Evolutionary conservation across 305 asterid genomes (phyloP), one percentile per base, ranked within the genome.

Genomic region (Caryopteris hybrid): DNA sequence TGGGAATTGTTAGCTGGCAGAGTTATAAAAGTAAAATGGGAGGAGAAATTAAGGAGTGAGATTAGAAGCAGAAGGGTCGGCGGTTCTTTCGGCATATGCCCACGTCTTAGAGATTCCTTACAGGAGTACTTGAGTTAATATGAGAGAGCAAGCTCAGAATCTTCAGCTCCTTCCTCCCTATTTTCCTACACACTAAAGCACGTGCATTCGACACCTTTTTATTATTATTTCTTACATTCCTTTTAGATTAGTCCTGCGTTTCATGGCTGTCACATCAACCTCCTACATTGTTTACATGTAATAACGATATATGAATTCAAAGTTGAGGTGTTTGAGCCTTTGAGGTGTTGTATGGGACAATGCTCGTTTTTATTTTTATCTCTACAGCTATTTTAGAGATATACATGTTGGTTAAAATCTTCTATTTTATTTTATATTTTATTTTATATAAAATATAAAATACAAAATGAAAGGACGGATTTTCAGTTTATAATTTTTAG

Each of bases 1-100:
- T 80, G 84, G 88, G 87, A 83, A 85, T 86, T 78, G 86, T 79
- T 84, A 84, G 96, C 88, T 91, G 95, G 85, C 87, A 81, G 77
- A 58, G 66, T 14, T 52, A 72, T 25, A 4, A 27, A 52, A 73
- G 50, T 68, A 74, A 72, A 56, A 52, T 51, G 42, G 58, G 62
- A 18, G 23, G 23, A 16, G 57, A 42, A 33, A 29, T 55, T 13
- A 63, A 41, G 36, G 3, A 47, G 22, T 27, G 65, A 21, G 66
- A 20, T 39, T 13, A 78, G 27, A 61, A 33, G 98, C 96, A 77
- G 48, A 80, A 87, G 76, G 75, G 21, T 64, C 96, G 95, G 81
- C 96, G 94, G 51, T 80, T 84, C 79, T 78, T 55, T 71, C 93
- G 95, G n/a, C n/a, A 79, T 82, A 76, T 77, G 84, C 90, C 75